A percentile compares a stretch with the other conserved stretches of the same genome.
Conservation (phyloP, 202 grass and related monocot species). For the Bolboschoenoplectus hybrid region DNA sequence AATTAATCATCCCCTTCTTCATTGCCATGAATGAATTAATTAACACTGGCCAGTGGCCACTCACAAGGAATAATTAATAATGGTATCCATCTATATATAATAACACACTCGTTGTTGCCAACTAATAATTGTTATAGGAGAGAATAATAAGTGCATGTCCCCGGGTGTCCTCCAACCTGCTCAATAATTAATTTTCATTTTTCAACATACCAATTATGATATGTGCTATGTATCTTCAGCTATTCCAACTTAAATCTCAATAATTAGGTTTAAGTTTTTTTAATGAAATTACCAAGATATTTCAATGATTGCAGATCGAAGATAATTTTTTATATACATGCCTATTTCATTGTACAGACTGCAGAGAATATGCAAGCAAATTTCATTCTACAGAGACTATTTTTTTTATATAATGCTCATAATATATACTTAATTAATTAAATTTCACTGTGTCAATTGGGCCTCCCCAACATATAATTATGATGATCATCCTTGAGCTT, state of each 20-base stretch:
- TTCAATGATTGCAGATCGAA: not conserved
- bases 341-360: not conserved
- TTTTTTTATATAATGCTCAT: not conserved
- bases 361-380: too few relatives aligned
- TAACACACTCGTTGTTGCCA: conserved; percentile 3
- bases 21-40: conserved; percentile 10
- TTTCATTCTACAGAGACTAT: not conserved
- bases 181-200: not conserved
- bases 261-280: conserved; percentile 6
- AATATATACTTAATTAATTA: too few relatives aligned
- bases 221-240: not conserved
- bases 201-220: not conserved
- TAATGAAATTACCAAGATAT: not conserved
- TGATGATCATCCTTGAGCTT: too few relatives aligned
- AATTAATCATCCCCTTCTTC: conserved; percentile 29
- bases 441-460: too few relatives aligned
- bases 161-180: conserved; percentile 18
- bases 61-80: not conserved
- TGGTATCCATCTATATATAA: not conserved
- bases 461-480: too few relatives aligned
- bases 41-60: not conserved
- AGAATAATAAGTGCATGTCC: conserved; percentile 24
- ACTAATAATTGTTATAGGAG: not conserved
- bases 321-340: not conserved
- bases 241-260: not conserved